A percentile compares a stretch with the other conserved stretches of the same genome.
phyloP scores from a whole-genome alignment of 2,329 filamentous ascomycete genomes.

The Epichloe typhina region DNA sequence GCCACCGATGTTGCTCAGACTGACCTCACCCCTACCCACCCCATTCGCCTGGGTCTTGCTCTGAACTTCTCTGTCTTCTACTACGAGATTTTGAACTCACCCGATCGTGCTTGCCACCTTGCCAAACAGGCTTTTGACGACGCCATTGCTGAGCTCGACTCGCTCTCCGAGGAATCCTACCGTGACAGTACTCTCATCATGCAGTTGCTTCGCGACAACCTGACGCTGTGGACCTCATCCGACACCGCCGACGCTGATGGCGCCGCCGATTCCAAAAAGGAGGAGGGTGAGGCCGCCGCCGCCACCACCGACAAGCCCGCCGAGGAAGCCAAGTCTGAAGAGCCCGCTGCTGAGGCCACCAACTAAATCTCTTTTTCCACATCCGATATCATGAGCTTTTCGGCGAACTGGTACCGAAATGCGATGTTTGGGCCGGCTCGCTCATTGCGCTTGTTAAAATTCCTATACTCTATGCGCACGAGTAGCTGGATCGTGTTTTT shows the following conservation, averaged over 20 bases:
- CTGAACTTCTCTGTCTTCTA: constrained; percentile 99
- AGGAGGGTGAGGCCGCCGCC: constrained; percentile 33
- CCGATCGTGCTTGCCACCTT: constrained; percentile 92
- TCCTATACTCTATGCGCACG: constrained; percentile 8
- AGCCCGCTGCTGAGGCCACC: constrained; percentile 32
- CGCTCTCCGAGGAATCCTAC: constrained; percentile 94
- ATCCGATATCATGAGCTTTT: constrained; percentile 26
- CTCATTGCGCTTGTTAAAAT: constrained; percentile 7
- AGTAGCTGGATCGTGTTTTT: constrained; percentile 17
- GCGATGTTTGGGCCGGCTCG: constrained; percentile 15
- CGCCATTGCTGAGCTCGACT: constrained; percentile 96
- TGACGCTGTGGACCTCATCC: constrained; percentile 95
- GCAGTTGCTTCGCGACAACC: constrained; percentile 96
- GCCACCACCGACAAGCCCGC: constrained; percentile 19
- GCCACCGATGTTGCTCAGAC: constrained; percentile 97
- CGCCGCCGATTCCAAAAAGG: constrained; percentile 48
- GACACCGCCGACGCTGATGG: constrained; percentile 68
- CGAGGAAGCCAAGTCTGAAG: constrained; percentile 32
- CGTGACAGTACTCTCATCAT: constrained; percentile 98
- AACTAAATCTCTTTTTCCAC: constrained; percentile 32
- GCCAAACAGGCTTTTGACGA: constrained; percentile 99
- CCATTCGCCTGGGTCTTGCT: constrained; percentile 92
- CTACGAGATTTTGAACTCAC: constrained; percentile 98
- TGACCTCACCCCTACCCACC: constrained; percentile 92
- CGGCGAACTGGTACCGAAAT: constrained; percentile 23